phyloP scores from a whole-genome alignment of 2,329 filamentous ascomycete genomes.

The Coleophoma cylindrospora region DNA sequence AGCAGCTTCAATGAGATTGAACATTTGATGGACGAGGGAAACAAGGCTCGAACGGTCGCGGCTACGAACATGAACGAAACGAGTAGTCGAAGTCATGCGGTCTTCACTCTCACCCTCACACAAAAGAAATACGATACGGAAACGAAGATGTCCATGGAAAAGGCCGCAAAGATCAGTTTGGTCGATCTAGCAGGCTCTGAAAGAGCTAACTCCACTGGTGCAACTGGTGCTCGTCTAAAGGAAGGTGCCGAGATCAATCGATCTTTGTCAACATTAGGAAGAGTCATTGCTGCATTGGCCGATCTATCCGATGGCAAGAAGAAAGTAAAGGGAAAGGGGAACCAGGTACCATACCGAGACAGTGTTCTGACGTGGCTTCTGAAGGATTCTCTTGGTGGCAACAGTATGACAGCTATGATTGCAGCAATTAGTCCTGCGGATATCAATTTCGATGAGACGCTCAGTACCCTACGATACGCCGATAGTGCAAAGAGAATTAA shows the following conservation, averaged over 20 bases:
- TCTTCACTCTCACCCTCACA: constrained; percentile 92
- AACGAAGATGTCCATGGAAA: constrained; percentile 96
- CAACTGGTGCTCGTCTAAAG: constrained; percentile 89
- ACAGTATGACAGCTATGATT: constrained; percentile 99
- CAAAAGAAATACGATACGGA: constrained; percentile 89
- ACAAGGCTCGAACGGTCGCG: constrained; percentile 95
- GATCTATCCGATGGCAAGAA: constrained; percentile 85
- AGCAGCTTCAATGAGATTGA: constrained; percentile 94
- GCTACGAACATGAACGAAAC: constrained; percentile 99
- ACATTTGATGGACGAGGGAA: constrained; percentile 97
- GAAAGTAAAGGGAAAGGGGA: constrained; percentile 65
- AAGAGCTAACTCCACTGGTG: constrained; percentile 92
- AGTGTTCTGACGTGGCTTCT: constrained; percentile 93
- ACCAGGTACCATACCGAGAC: constrained; percentile 91
- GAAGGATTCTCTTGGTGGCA: constrained; percentile 94
- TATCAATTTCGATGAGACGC: constrained; percentile 97
- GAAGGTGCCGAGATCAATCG: constrained; percentile 98
- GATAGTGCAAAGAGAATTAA: constrained; percentile 99
- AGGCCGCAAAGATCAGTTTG: constrained; percentile 95
- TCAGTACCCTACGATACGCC: constrained; percentile 92
- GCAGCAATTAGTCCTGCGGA: constrained; percentile 96
- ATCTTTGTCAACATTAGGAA: constrained; percentile 90
- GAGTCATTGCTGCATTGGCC: constrained; percentile 93
- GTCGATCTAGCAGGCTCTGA: constrained; percentile 98
- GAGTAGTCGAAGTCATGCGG: constrained; percentile 94